These are phyloP conservation scores for Millerago galiae DNA, from an alignment of 805 yeast genomes.

Conservation along the genomic window DNA sequence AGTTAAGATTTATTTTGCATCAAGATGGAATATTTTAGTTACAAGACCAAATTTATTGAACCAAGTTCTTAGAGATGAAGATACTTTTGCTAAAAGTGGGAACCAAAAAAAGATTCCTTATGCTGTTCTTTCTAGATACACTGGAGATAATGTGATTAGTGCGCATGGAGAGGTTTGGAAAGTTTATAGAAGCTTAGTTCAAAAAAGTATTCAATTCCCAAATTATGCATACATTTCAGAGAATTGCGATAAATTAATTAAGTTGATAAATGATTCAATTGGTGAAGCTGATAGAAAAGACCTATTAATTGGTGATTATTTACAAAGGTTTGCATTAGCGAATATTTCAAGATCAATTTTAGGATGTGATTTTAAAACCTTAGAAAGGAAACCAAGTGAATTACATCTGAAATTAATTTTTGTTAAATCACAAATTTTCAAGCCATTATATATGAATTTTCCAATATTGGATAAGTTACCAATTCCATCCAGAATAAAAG, in stretches of 20 bases:
- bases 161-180: conserved; percentile 51
- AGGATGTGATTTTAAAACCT: conserved; percentile 41
- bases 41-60: conserved; percentile 40
- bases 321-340: conserved; percentile 42
- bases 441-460: conserved; percentile 47
- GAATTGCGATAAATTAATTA: conserved; percentile 33
- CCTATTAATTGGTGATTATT: conserved; percentile 29
- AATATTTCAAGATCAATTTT: conserved; percentile 44
- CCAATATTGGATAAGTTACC: conserved; percentile 48
- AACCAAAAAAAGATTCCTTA: conserved; percentile 53
- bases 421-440: conserved; percentile 47
- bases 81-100: conserved; percentile 50
- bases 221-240: conserved; percentile 29
- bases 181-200: conserved; percentile 37
- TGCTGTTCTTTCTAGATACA: conserved; percentile 45
- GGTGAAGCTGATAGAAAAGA: conserved; percentile 7
- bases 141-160: conserved; percentile 57
- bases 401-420: conserved; percentile 35
- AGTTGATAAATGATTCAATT: conserved; percentile 20
- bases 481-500: conserved; percentile 38
- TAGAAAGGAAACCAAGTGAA: conserved; percentile 25
- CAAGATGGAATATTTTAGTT: conserved; percentile 54
- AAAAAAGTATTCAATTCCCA: conserved; percentile 46
- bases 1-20: conserved; percentile 52
- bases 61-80: conserved; percentile 43